These are phyloP conservation scores for Ganoderma multipileum DNA, from an alignment of 1,284 basidiomycete species.

Conservation along the genomic window DNA sequence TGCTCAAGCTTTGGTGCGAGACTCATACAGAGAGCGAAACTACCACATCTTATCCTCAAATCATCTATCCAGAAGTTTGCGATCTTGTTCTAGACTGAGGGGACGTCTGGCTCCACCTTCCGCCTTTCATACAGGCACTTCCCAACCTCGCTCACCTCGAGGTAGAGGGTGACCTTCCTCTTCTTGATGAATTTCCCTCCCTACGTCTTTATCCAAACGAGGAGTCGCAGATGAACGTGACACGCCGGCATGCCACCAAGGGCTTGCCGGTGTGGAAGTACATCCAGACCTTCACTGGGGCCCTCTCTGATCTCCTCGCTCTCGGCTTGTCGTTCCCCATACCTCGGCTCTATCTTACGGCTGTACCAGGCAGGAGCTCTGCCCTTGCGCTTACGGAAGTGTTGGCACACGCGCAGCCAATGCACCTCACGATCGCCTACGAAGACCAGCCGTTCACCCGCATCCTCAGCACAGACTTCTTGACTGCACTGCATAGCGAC, in stretches of 20 bases:
- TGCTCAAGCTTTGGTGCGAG: neutral
- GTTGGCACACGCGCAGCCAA: neutral
- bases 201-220: too few relatives aligned
- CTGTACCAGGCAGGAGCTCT: neutral
- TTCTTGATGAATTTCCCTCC: too few relatives aligned
- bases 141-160: neutral
- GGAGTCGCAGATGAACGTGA: too few relatives aligned
- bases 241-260: too few relatives aligned
- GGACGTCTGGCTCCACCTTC: neutral
- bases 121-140: neutral
- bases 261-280: neutral
- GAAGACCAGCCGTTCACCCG: neutral
- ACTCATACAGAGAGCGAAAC: too few relatives aligned
- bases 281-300: neutral
- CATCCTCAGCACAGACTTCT: neutral
- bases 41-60: neutral
- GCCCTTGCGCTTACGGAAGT: neutral
- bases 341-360: neutral
- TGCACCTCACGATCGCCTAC: neutral
- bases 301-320: neutral
- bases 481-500: neutral
- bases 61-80: neutral
- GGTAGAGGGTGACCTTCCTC: neutral
- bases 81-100: neutral
- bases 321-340: neutral